Evolutionary conservation across 768 basidiomycete genomes (phyloP).

Genomic region (Leccinum truebloodii): DNA sequence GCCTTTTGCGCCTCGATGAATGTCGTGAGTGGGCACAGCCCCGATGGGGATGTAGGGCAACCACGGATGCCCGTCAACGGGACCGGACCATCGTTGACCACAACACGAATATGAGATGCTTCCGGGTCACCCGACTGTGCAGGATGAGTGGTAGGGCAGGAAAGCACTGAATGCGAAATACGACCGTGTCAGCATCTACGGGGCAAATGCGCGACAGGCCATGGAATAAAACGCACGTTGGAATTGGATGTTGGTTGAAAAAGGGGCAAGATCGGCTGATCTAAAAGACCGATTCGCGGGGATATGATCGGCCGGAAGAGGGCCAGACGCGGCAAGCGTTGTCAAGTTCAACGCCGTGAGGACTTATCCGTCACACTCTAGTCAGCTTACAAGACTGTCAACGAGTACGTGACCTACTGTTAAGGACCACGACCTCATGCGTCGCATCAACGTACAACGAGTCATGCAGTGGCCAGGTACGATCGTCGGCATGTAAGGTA

Average conservation of each 20-base stretch:
- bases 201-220: background rate
- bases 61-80: constrained; percentile 78
- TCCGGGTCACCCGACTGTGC: constrained; percentile 28
- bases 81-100: constrained; percentile 86
- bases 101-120: constrained; percentile 67
- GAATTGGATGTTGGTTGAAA: constrained; percentile 87
- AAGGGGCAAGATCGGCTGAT: constrained; percentile 77
- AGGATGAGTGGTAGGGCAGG: constrained; percentile 39
- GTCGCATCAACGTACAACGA: constrained; percentile 86
- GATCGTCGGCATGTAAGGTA: constrained; percentile 68
- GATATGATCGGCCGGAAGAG: constrained; percentile 74
- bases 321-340: constrained; percentile 68
- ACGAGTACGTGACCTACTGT: constrained; percentile 47
- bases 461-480: constrained; percentile 71
- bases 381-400: background rate
- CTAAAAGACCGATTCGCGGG: constrained; percentile 66
- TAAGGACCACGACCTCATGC: constrained; percentile 90
- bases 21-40: constrained; percentile 71
- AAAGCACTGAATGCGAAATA: constrained; percentile 48
- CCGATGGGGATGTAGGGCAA: constrained; percentile 59
- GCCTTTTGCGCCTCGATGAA: constrained; percentile 73
- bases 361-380: constrained; percentile 41
- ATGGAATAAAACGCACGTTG: constrained; percentile 56
- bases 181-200: background rate
- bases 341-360: constrained; percentile 85